Evolutionary conservation across 345 rosid genomes (phyloP), one percentile per base, ranked within the genome.

Genomic region (Syzygium oleosum): DNA sequence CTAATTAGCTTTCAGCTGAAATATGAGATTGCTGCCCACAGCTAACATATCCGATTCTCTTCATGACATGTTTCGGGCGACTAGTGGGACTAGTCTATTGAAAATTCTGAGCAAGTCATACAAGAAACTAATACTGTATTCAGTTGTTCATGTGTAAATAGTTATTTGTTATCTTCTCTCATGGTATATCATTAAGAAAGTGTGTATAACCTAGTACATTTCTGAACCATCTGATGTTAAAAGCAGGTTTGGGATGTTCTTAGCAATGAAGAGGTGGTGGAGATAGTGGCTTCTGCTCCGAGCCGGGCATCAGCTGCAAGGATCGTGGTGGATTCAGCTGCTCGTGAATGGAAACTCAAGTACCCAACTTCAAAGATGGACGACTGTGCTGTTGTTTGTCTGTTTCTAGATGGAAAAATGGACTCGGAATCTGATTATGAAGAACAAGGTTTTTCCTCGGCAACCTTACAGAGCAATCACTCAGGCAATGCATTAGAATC

Each of bases 301-400:
- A 93, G 91, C 41, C 94, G 99, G 51, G 88, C 97, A 90, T 94
- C 96, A 63, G 98, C 99, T 25, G 99, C 99, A 29, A 94, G 98
- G 90, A 91, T 92, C 58, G 88, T 98, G 78, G 99, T 98, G 83
- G 97, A 96, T 83, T 91, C 98, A 68, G 99, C 99, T 84, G 97
- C 98, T 22, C 96, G 94, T 1, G 97, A 97, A 87, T 98, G 99
- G 99, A 97, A 96, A 91, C 94, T 95, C 29, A 98, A 98, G 88
- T 98, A 98, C 89, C 99, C 99, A 3, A 98, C 99, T 80, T 98
- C 99, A n/a, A 98, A 97, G 87, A 96, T 98, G 98, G 99, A 98
- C 90, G 99, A 98, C 86, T 98, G 99, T 92, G 99, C 99, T 11
- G 99, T 97, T 16, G 98, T 98, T 63, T 98, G 99, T 92, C 89